Evolutionary conservation across 2,329 filamentous ascomycete genomes (phyloP).

Genomic region (Trichoderma asperellum): DNA sequence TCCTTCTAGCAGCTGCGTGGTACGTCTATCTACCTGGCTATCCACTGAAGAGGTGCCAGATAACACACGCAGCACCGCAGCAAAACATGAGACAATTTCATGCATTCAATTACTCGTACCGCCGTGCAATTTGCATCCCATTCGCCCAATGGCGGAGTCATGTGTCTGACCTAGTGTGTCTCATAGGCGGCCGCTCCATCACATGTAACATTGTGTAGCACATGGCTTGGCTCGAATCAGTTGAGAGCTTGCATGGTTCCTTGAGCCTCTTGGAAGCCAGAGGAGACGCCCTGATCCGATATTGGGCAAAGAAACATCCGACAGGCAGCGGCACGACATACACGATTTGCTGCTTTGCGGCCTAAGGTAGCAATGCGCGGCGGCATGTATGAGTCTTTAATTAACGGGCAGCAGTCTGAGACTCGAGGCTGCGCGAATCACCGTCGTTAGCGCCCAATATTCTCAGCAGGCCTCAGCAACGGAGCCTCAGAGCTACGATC

Average conservation of each 20-base stretch:
- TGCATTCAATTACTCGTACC: neutral
- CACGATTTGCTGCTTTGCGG: conserved; percentile 6
- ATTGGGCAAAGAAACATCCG: neutral
- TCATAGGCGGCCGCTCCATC: conserved; percentile 5
- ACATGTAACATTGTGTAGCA: neutral
- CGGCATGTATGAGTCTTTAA: conserved; percentile 2
- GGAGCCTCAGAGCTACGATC: conserved; percentile 1
- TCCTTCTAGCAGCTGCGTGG: neutral
- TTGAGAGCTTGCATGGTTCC: conserved; percentile 9
- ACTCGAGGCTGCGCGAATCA: neutral
- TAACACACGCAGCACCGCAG: neutral
- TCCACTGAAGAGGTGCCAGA: neutral
- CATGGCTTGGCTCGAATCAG: conserved; percentile 9
- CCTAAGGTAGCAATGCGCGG: conserved; percentile 8
- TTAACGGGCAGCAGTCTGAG: conserved; percentile 11
- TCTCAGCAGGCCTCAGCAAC: neutral
- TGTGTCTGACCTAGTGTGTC: neutral
- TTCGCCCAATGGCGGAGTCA: conserved; percentile 2
- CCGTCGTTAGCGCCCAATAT: conserved; percentile 12
- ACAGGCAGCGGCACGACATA: conserved; percentile 6
- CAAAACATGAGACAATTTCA: neutral
- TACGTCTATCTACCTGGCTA: neutral
- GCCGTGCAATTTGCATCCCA: neutral
- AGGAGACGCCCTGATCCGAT: conserved; percentile 3
- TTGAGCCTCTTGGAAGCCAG: neutral